Conservation (phyloP, 1,139 yeast species). For the Saccharomyces hybrid region DNA sequence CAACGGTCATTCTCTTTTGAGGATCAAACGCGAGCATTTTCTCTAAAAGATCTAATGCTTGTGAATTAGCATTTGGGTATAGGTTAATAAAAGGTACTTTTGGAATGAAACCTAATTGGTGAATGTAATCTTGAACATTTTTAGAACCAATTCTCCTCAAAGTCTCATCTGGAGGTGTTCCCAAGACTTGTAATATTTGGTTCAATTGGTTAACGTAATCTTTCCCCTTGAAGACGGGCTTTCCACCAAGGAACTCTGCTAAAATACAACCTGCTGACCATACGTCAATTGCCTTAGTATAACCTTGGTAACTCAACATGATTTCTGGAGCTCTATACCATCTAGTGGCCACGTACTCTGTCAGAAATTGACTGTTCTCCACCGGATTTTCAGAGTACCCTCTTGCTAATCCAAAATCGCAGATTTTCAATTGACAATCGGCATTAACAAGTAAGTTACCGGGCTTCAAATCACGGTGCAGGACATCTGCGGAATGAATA, state of each 20-base stretch:
- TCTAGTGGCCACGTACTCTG: conserved; percentile 95
- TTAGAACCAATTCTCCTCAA: conserved; percentile 77
- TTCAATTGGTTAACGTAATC: conserved; percentile 94
- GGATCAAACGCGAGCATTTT: conserved; percentile 87
- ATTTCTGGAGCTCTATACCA: conserved; percentile 99
- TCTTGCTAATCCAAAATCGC: conserved; percentile 95
- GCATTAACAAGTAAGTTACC: conserved; percentile 90
- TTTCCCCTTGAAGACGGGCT: conserved; percentile 86
- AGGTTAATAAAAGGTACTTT: conserved; percentile 66
- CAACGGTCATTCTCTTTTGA: conserved; percentile 74
- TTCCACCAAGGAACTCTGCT: conserved; percentile 88
- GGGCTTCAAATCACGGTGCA: conserved; percentile 91
- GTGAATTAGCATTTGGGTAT: conserved; percentile 80
- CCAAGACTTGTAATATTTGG: conserved; percentile 75
- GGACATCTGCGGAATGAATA: conserved; percentile 91
- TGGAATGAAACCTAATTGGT: conserved; percentile 76
- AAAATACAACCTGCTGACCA: conserved; percentile 98
- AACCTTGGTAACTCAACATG: conserved; percentile 86
- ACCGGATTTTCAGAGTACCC: conserved; percentile 85
- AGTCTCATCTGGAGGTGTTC: conserved; percentile 86
- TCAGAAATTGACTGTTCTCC: conserved; percentile 81
- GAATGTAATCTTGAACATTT: conserved; percentile 87
- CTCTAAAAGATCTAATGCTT: conserved; percentile 76
- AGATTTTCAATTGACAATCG: conserved; percentile 90
- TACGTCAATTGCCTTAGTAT: conserved; percentile 90